phyloP scores from a whole-genome alignment of 1,139 yeast species.

The Geotrichum restrictum region DNA sequence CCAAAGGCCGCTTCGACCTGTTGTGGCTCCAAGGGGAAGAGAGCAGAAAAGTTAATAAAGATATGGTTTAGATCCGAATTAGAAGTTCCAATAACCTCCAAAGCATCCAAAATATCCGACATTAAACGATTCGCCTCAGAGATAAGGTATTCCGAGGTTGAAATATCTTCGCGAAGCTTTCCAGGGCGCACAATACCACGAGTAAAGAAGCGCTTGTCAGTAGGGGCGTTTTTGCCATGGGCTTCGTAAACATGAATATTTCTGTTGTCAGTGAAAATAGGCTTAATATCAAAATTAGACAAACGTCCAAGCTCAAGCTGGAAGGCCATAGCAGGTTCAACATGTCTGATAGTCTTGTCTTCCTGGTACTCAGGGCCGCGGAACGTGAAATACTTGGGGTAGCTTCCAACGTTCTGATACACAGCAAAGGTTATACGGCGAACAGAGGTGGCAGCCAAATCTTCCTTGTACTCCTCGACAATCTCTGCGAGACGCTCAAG shows the following conservation, averaged over 20 bases:
- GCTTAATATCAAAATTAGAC: constrained; percentile 90
- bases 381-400: constrained; percentile 94
- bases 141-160: constrained; percentile 87
- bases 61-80: constrained; percentile 95
- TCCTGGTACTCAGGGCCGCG: constrained; percentile 73
- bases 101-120: constrained; percentile 90
- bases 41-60: constrained; percentile 92
- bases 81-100: constrained; percentile 90
- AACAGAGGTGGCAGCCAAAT: constrained; percentile 62
- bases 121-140: constrained; percentile 94
- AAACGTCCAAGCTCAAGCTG: constrained; percentile 92
- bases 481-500: constrained; percentile 60
- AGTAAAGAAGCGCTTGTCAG: constrained; percentile 92
- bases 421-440: constrained; percentile 92
- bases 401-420: constrained; percentile 76
- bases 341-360: constrained; percentile 91
- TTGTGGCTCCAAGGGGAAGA: constrained; percentile 86
- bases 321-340: constrained; percentile 97
- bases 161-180: constrained; percentile 83
- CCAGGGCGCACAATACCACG: constrained; percentile 98
- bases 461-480: constrained; percentile 65
- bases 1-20: constrained; percentile 98
- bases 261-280: constrained; percentile 93
- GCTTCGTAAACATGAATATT: constrained; percentile 97
- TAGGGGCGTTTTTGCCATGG: constrained; percentile 84